Percentiles rank a stretch among this genome's conserved stretches.
These are phyloP conservation scores for Termitomyces sp. DNA, from an alignment of 768 basidiomycete genomes.

Conservation along the genomic window DNA sequence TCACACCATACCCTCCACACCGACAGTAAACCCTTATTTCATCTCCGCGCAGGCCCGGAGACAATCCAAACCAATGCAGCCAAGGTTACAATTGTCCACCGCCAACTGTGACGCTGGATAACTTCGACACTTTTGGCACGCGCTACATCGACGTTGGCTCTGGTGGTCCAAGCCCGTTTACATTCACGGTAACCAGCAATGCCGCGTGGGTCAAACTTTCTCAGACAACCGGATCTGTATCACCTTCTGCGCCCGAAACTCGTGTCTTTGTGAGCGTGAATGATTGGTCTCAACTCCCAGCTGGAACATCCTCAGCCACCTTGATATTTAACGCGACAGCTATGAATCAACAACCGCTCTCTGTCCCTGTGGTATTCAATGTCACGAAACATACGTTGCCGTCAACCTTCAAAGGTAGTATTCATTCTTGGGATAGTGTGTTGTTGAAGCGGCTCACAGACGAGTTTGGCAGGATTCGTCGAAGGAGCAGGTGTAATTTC, in stretches of 20 bases:
- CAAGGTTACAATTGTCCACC: slow-evolving; percentile 44
- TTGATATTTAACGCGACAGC: slow-evolving; percentile 47
- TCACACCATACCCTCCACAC: not conserved
- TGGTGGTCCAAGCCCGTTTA: slow-evolving; percentile 56
- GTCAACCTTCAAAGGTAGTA: slow-evolving; percentile 49
- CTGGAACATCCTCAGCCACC: slow-evolving; percentile 31
- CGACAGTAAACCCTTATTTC: not conserved
- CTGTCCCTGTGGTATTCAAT: slow-evolving; percentile 28
- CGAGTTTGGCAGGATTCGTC: slow-evolving; percentile 45
- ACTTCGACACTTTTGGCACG: slow-evolving; percentile 49
- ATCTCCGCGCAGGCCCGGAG: slow-evolving; percentile 50
- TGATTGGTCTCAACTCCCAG: slow-evolving; percentile 52
- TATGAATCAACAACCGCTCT: slow-evolving; percentile 31
- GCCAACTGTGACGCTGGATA: slow-evolving; percentile 53
- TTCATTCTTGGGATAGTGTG: slow-evolving; percentile 1
- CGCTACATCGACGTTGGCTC: slow-evolving; percentile 61
- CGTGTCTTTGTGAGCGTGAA: slow-evolving; percentile 51
- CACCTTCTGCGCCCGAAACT: slow-evolving; percentile 42
- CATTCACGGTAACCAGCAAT: slow-evolving; percentile 47
- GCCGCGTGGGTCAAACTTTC: slow-evolving; percentile 53
- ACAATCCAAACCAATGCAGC: slow-evolving; percentile 57
- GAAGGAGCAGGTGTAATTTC: slow-evolving; percentile 61
- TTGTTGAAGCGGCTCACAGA: not conserved
- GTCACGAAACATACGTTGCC: slow-evolving; percentile 37
- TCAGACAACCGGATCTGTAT: slow-evolving; percentile 44